phyloP scores from a whole-genome alignment of 148 eudicot species.

The Heliamphora exappendiculata region DNA sequence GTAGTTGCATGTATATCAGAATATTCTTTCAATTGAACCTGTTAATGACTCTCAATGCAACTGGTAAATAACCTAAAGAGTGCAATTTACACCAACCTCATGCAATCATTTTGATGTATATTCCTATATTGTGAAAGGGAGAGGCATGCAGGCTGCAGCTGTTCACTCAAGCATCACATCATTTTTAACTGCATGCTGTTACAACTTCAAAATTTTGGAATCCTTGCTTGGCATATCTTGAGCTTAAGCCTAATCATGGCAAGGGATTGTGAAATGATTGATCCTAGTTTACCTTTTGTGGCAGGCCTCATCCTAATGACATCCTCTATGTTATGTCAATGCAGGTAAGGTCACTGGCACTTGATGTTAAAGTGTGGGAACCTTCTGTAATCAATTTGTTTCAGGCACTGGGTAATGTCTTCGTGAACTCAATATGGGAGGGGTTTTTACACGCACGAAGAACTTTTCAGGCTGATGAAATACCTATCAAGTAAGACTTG shows the following conservation, averaged over 20 bases:
- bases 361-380: slow-evolving; percentile 98
- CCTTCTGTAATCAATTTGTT: slow-evolving; percentile 79
- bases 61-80: background rate
- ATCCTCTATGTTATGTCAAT: slow-evolving; percentile 12
- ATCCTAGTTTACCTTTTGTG: background rate
- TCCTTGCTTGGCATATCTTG: background rate
- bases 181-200: background rate
- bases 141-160: background rate
- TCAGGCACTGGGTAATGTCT: slow-evolving; percentile 80
- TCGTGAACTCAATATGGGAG: slow-evolving; percentile 91
- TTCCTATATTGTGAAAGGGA: background rate
- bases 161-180: background rate
- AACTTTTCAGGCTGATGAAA: slow-evolving; percentile 51
- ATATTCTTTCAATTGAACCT: background rate
- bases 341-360: slow-evolving; percentile 84
- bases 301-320: background rate
- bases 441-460: slow-evolving; percentile 57
- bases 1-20: background rate
- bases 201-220: background rate
- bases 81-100: background rate
- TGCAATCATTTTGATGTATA: background rate
- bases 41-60: background rate
- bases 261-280: background rate
- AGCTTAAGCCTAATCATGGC: background rate
- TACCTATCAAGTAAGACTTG: slow-evolving; percentile 64